Conservation (phyloP, 805 yeast species). For the Wickerhamiella domercqiae region DNA sequence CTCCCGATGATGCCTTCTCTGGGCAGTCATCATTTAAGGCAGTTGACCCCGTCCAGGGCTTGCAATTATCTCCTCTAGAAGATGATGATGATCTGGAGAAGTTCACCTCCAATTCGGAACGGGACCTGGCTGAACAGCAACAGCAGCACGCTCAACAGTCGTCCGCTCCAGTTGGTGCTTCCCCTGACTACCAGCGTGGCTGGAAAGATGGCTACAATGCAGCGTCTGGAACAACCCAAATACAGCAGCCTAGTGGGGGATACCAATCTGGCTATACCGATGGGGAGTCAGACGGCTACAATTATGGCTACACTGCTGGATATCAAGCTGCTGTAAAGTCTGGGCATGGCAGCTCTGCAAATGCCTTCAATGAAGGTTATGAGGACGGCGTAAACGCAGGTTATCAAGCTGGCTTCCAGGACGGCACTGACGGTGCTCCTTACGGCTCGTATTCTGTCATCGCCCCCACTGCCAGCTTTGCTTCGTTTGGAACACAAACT, state of each 20-base stretch:
- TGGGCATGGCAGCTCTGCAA: slow-evolving; percentile 1
- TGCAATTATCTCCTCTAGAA: background rate
- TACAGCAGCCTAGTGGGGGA: too few species aligned
- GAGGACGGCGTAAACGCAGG: slow-evolving; percentile 9
- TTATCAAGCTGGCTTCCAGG: slow-evolving; percentile 11
- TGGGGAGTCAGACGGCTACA: slow-evolving; percentile 6
- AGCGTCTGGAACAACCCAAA: background rate
- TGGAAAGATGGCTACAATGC: background rate
- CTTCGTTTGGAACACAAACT: slow-evolving; percentile 1
- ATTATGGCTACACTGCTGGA: slow-evolving; percentile 10
- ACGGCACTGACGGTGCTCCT: slow-evolving; percentile 6
- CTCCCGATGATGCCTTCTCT: background rate
- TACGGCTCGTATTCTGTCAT: background rate
- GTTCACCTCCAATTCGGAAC: too few species aligned
- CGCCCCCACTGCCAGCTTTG: background rate
- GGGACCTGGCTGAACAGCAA: background rate
- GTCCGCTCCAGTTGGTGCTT: background rate
- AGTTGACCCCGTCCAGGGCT: background rate
- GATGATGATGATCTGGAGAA: background rate
- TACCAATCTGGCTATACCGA: slow-evolving; percentile 1
- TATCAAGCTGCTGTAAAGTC: slow-evolving; percentile 7
- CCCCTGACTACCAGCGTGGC: slow-evolving; percentile 1
- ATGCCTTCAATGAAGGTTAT: slow-evolving; percentile 5
- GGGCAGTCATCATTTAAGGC: background rate
- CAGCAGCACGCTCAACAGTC: background rate